These are phyloP conservation scores for Malassezia obtusa DNA, from an alignment of 1,284 basidiomycete species.

Conservation along the genomic window DNA sequence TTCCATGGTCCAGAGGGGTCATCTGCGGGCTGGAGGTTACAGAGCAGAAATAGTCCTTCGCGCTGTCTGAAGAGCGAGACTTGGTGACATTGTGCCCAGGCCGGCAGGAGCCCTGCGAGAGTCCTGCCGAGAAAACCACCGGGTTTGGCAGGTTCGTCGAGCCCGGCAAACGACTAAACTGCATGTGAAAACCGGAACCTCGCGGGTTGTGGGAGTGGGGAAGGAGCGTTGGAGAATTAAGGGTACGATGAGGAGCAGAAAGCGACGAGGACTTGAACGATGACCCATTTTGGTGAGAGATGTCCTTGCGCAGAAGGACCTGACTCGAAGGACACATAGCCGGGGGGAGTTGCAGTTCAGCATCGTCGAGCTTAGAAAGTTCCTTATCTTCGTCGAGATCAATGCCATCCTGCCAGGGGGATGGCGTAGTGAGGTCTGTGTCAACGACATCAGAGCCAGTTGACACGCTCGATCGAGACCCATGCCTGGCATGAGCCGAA, in stretches of 20 bases:
- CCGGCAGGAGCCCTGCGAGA: background rate
- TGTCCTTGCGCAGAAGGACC: background rate
- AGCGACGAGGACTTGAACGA: background rate
- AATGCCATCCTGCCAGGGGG: constrained; percentile 12
- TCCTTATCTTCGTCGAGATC: constrained; percentile 4
- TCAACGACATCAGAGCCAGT: constrained; percentile 1
- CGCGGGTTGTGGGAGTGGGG: background rate
- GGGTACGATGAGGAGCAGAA: background rate
- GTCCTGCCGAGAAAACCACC: background rate
- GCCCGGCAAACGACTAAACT: constrained; percentile 13
- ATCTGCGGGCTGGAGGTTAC: too few species aligned
- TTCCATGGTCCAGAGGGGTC: too few species aligned
- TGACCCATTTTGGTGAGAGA: background rate
- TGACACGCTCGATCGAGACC: constrained; percentile 6
- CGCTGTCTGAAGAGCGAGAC: background rate
- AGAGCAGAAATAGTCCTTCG: background rate
- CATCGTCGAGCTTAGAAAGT: constrained; percentile 2
- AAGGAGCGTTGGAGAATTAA: background rate
- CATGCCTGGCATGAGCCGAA: background rate
- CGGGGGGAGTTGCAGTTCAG: constrained; percentile 11
- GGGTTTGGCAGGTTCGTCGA: constrained; percentile 12
- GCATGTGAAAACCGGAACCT: background rate
- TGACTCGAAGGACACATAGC: background rate
- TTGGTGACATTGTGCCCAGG: background rate
- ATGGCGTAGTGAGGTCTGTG: constrained; percentile 6